Evolutionary conservation across 805 yeast species (phyloP).

Genomic region (Jamesozyma rosinii): DNA sequence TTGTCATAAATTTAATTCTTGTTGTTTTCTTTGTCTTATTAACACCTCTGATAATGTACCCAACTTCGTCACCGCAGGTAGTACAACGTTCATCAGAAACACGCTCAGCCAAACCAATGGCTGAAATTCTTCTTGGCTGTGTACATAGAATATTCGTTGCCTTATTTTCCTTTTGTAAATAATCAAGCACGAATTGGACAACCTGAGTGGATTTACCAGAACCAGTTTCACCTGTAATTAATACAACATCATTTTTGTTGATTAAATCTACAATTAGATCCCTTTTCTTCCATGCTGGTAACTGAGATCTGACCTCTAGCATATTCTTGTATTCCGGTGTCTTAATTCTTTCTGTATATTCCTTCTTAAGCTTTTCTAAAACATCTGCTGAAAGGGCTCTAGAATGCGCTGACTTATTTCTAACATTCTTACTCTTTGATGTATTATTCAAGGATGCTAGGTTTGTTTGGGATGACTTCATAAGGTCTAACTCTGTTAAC

Average conservation of each 20-base stretch:
- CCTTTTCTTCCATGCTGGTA: conserved; percentile 81
- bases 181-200: conserved; percentile 80
- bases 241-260: conserved; percentile 48
- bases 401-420: conserved; percentile 6
- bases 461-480: conserved; percentile 1
- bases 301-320: conserved; percentile 39
- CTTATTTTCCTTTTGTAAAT: conserved; percentile 38
- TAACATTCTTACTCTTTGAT: conserved; percentile 1
- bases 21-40: conserved; percentile 54
- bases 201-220: conserved; percentile 95
- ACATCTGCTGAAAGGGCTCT: conserved; percentile 26
- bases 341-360: conserved; percentile 30
- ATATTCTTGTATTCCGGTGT: conserved; percentile 32
- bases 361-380: conserved; percentile 27
- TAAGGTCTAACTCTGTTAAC: conserved; percentile 12
- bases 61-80: conserved; percentile 53
- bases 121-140: conserved; percentile 92
- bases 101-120: conserved; percentile 89
- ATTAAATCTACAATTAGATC: conserved; percentile 49
- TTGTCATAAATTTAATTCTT: conserved; percentile 77
- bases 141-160: conserved; percentile 68
- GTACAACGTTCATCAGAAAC: conserved; percentile 69
- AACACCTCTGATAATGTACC: conserved; percentile 87
- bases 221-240: conserved; percentile 95
- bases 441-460: conserved; percentile 2